phyloP scores from a whole-genome alignment of 805 yeast genomes.

The Hanseniaspora guilliermondii region DNA sequence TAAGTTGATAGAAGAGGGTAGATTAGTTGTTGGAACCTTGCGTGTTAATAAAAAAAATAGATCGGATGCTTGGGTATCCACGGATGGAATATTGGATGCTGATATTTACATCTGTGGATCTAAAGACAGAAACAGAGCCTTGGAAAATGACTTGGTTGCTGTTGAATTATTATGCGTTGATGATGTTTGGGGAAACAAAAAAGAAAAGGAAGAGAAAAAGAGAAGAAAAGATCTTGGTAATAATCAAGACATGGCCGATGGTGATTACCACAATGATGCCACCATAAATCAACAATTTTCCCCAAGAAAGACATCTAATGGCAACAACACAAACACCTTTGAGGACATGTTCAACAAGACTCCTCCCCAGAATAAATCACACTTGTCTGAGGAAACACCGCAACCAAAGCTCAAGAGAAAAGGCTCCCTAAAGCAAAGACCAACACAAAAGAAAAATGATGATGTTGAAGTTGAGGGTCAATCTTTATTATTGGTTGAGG shows the following conservation, averaged over 20 bases:
- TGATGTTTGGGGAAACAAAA: conserved; percentile 93
- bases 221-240: conserved; percentile 57
- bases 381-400: conserved; percentile 13
- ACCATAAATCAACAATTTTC: conserved; percentile 36
- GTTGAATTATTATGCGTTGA: conserved; percentile 88
- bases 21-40: conserved; percentile 80
- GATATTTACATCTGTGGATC: conserved; percentile 97
- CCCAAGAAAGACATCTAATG: conserved; percentile 21
- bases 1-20: conserved; percentile 75
- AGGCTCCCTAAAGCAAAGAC: conserved; percentile 87
- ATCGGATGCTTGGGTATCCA: conserved; percentile 96
- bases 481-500: conserved; percentile 78
- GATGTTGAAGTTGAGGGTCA: conserved; percentile 99
- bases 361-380: conserved; percentile 27
- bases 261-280: conserved; percentile 69
- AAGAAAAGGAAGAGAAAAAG: conserved; percentile 94
- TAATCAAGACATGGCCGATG: conserved; percentile 33
- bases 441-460: conserved; percentile 93
- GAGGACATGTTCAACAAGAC: conserved; percentile 27
- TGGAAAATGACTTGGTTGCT: conserved; percentile 94
- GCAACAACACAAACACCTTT: conserved; percentile 21
- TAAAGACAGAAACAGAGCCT: conserved; percentile 92
- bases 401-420: conserved; percentile 43
- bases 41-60: conserved; percentile 93
- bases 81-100: conserved; percentile 90